Base-by-base conservation (phyloP, 148 eudicot genomes). In the Chenopodium quinoa region DNA sequence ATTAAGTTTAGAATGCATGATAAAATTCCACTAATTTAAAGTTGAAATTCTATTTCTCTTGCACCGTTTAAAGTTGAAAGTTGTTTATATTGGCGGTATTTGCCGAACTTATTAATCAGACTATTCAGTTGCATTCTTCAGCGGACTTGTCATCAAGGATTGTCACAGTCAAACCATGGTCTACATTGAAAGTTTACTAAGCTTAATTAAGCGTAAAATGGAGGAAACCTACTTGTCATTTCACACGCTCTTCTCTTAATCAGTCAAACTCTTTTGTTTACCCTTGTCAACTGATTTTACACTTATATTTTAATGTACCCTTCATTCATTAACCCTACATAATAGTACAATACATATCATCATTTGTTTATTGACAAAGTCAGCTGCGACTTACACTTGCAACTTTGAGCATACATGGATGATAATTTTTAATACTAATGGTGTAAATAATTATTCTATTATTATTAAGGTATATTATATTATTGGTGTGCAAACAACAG, bases 171-270 rank as follows among this genome's bases (percentile, higher is more conserved):
- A 78, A 71, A 47, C 46, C 13, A 8, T 37, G 73, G 63, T 37
- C 78, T 40, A 76, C 16, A 46, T 67, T 48, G 31, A 31, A 71
- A 32, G 50, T 2, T 79, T 9, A 40, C 8, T 19, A 73, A 66
- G 67, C 52, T 62, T 31, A 82, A 50, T n/a, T 23, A 63, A 63
- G 74, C 78, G 85, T 78, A 50, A 78, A 63, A 34, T 48, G 58
- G 78, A 72, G 81, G 76, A 78, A 83, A 40, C 56, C 64, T 16
- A 68, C n/a, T 20, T 23, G 17, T 44, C 46, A 69, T 16, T 17
- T 69, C 46, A 32, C 46, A 69, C 37, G 73, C 3, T 69, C 19
- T 13, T 27, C 70, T 32, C 19, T 44, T 63, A 64, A 25, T 44
- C 1, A 68, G 77, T 58, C 80, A 76, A 75, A 23, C 1, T 52